Percentiles rank a stretch among this genome's conserved stretches.
phyloP scores from a whole-genome alignment of 2,329 filamentous ascomycete genomes.

The Claviceps spartinae region DNA sequence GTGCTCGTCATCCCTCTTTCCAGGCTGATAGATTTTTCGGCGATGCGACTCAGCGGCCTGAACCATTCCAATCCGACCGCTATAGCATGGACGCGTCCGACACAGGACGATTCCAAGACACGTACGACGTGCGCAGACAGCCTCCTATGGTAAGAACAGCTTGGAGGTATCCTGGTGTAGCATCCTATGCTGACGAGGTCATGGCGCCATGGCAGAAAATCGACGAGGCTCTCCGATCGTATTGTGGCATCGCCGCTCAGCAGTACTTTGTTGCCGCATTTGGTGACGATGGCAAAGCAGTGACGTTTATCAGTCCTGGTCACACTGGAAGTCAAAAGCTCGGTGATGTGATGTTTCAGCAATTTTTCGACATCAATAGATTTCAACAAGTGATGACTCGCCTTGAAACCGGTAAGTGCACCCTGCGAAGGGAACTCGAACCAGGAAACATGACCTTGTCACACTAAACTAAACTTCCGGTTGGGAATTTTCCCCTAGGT shows the following conservation, averaged over 20 bases:
- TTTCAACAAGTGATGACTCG: slow-evolving; percentile 27
- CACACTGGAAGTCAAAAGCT: slow-evolving; percentile 13
- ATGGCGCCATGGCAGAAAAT: slow-evolving; percentile 28
- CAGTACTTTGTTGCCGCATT: slow-evolving; percentile 40
- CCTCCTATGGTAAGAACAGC: slow-evolving; percentile 24
- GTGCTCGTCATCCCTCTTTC: slow-evolving; percentile 18
- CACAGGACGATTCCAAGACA: slow-evolving; percentile 22
- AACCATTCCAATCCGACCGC: slow-evolving; percentile 18
- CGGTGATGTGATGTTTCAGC: slow-evolving; percentile 24
- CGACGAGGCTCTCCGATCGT: slow-evolving; percentile 34
- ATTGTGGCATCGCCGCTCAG: slow-evolving; percentile 37
- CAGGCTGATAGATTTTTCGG: slow-evolving; percentile 16
- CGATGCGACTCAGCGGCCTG: slow-evolving; percentile 17
- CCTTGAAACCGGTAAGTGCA: slow-evolving; percentile 24
- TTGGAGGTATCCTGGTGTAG: neutral
- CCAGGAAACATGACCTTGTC: neutral
- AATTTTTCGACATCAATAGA: slow-evolving; percentile 32
- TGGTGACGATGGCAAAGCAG: slow-evolving; percentile 31
- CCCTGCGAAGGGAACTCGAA: neutral
- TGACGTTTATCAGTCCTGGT: slow-evolving; percentile 32
- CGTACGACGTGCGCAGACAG: slow-evolving; percentile 21
- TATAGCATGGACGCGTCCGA: slow-evolving; percentile 16
- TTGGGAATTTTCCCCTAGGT: slow-evolving; percentile 11
- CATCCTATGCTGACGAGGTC: slow-evolving; percentile 3
- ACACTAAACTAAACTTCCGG: neutral